Base-by-base conservation (phyloP, 139 green algal species). In the Chlorella sp. region DNA sequence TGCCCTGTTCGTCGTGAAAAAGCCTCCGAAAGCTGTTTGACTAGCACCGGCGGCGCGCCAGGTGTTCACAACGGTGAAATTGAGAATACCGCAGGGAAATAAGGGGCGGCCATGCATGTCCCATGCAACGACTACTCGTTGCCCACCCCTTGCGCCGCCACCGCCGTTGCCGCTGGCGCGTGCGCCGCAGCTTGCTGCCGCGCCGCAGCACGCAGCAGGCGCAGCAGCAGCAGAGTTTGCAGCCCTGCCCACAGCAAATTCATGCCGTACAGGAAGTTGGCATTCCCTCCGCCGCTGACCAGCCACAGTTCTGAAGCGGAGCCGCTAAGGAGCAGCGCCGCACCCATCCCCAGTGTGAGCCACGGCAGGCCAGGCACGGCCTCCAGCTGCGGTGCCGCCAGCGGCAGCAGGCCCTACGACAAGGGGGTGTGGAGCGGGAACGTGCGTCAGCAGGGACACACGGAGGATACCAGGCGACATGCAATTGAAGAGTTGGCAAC, bases 191-290 rank as follows among this genome's bases (percentile, higher is more conserved):
- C 86, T 24, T 90, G 34, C 11, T 34, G 28, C 28, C 79, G 39
- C 1, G 87, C 78, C 32, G 89, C 78, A 1, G 73, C n/a, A 26
- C 86, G 87, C 42, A 92, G 42, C 32, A 92, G 69, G 42, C 86
- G 83, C n/a, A 89, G 36, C 40, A 92, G 83, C 34, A 84, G 53
- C 61, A 86, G 12, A 24, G 71, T 73, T 26, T 82, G 83, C 83
- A 85, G 71, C 30, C 76, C 83, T 11, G 22, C 89, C 89, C 89
- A 92, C 37, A 80, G 36, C 64, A 92, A 78, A 53, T 89, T 92
- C 83, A 86, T 86, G n/a, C 89, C 89, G 22, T 87, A 92, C n/a
- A 92, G 26, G 30, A 92, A 92, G 89, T 92, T 92, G 19, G 89
- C 89, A 26, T 92, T 92, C 40, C 71, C 89, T 24, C 68, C 75